phyloP scores from a whole-genome alignment of 139 green algal species.

The Ulvella scutata region DNA sequence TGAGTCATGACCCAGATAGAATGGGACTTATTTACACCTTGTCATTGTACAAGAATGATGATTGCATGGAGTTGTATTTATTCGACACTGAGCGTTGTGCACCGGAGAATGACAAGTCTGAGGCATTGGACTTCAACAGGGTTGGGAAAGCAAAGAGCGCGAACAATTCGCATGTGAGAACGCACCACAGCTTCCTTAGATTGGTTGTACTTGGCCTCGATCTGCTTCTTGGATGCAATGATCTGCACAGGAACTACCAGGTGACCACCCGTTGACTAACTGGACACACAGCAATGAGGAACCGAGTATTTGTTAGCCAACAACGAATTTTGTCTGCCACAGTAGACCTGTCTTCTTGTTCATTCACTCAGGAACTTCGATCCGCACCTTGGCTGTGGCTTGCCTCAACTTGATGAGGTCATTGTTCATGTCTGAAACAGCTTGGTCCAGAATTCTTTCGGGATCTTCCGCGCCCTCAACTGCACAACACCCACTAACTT shows the following conservation, averaged over 20 bases:
- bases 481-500: constrained; percentile 10
- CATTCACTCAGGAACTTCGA: background rate
- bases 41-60: no score
- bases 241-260: constrained; percentile 38
- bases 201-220: constrained; percentile 89
- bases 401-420: constrained; percentile 97
- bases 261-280: no score
- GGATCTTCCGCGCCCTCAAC: constrained; percentile 78
- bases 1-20: no score
- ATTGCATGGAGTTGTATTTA: no score
- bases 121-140: no score
- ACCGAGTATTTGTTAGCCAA: no score
- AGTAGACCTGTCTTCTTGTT: background rate
- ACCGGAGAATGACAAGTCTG: no score
- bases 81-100: no score
- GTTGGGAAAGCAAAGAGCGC: no score
- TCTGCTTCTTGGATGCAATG: constrained; percentile 90
- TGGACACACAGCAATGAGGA: no score
- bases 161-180: no score
- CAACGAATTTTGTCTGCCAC: background rate
- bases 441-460: constrained; percentile 96
- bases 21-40: no score
- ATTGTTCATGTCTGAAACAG: constrained; percentile 92
- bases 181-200: constrained; percentile 50
- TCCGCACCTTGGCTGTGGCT: constrained; percentile 71